Evolutionary conservation across 2,329 filamentous ascomycete genomes (phyloP).

Genomic region (Colletotrichum neosansevieriae): DNA sequence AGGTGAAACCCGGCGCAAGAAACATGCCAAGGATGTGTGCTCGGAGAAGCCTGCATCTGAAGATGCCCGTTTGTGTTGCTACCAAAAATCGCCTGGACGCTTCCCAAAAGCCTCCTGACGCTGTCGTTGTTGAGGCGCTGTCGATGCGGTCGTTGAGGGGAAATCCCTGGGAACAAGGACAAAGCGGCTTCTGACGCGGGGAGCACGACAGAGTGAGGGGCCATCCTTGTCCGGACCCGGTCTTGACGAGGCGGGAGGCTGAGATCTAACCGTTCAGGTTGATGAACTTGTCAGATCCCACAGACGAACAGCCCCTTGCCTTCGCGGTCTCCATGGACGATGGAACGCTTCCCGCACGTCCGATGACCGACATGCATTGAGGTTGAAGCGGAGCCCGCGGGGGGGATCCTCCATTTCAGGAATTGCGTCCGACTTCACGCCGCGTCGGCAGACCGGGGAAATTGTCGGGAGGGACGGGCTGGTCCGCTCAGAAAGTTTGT

Average conservation of each 20-base stretch:
- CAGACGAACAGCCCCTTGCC: neutral
- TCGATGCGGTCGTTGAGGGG: neutral
- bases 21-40: neutral
- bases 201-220: slow-evolving; percentile 12
- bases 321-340: neutral
- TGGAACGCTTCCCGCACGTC: slow-evolving; percentile 23
- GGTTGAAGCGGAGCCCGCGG: slow-evolving; percentile 24
- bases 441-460: slow-evolving; percentile 29
- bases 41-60: neutral
- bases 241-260: neutral
- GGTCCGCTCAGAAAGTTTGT: slow-evolving; percentile 24
- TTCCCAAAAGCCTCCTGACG: neutral
- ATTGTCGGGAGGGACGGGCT: slow-evolving; percentile 35
- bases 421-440: slow-evolving; percentile 14
- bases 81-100: neutral
- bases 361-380: neutral
- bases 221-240: neutral
- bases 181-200: neutral
- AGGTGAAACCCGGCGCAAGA: neutral
- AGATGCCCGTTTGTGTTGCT: neutral
- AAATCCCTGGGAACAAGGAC: neutral
- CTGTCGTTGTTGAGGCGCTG: neutral
- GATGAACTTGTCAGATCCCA: neutral
- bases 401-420: slow-evolving; percentile 13
- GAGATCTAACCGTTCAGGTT: slow-evolving; percentile 6